Conservation (phyloP, 1,284 basidiomycete species). For the Naganishia sp. region DNA sequence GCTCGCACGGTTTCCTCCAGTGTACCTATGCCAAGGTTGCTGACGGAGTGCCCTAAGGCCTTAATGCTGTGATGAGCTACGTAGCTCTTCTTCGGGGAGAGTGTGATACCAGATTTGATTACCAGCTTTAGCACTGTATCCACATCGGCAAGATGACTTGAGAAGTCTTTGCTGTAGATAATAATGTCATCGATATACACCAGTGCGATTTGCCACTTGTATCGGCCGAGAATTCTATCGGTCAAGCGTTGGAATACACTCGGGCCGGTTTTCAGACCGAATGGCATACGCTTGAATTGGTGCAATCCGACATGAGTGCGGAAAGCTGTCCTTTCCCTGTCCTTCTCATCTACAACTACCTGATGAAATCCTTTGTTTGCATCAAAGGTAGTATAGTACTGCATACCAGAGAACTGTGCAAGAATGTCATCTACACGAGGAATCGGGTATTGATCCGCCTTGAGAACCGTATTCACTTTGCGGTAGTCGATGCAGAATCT, state of each 20-base stretch:
- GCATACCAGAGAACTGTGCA: slow-evolving; percentile 47
- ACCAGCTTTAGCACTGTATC: slow-evolving; percentile 15
- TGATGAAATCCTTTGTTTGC: slow-evolving; percentile 56
- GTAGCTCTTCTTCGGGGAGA: slow-evolving; percentile 27
- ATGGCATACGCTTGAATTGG: slow-evolving; percentile 56
- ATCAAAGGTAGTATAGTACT: slow-evolving; percentile 52
- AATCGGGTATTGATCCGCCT: slow-evolving; percentile 56
- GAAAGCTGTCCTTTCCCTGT: slow-evolving; percentile 54
- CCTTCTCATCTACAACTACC: slow-evolving; percentile 45
- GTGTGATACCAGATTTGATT: slow-evolving; percentile 28
- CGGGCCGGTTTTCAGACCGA: slow-evolving; percentile 56
- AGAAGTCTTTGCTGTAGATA: slow-evolving; percentile 31
- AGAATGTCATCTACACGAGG: slow-evolving; percentile 54
- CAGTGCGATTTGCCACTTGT: slow-evolving; percentile 52
- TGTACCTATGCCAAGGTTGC: slow-evolving; percentile 31
- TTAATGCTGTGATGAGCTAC: slow-evolving; percentile 9
- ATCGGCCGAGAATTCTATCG: slow-evolving; percentile 53
- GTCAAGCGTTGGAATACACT: slow-evolving; percentile 55
- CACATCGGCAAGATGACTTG: slow-evolving; percentile 14
- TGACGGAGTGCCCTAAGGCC: slow-evolving; percentile 14
- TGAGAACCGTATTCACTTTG: slow-evolving; percentile 48
- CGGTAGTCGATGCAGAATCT: slow-evolving; percentile 51
- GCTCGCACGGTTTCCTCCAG: slow-evolving; percentile 7
- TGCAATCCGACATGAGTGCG: slow-evolving; percentile 53
- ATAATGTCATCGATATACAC: slow-evolving; percentile 36